phyloP scores from a whole-genome alignment of 371 early-diverging fungal species.

The Apophysomyces ossiformis region DNA sequence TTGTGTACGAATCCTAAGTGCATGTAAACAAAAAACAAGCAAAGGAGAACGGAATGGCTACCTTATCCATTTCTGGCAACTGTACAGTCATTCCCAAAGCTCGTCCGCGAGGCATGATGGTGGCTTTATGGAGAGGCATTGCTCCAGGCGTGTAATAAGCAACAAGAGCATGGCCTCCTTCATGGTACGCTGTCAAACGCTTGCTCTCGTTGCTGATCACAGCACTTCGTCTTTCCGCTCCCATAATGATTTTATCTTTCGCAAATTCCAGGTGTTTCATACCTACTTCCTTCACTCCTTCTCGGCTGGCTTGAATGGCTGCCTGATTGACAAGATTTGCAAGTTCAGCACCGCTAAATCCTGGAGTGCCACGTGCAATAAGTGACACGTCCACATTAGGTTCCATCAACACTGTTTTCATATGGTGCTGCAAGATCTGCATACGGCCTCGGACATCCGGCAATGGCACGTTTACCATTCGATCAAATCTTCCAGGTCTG shows the following conservation, averaged over 20 bases:
- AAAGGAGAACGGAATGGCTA: conserved; percentile 12
- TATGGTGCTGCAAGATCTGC: conserved; percentile 91
- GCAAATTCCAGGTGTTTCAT: conserved; percentile 92
- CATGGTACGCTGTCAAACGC: conserved; percentile 94
- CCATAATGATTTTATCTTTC: conserved; percentile 98
- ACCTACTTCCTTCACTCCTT: conserved; percentile 68
- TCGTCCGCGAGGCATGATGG: conserved; percentile 95
- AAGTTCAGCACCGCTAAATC: conserved; percentile 98
- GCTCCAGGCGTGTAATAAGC: conserved; percentile 96
- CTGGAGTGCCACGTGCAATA: conserved; percentile 96
- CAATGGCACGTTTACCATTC: conserved; percentile 92
- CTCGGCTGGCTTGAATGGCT: conserved; percentile 91
- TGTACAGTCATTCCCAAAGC: conserved; percentile 94
- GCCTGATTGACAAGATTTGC: conserved; percentile 96
- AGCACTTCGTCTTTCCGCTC: conserved; percentile 90
- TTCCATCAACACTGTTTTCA: conserved; percentile 71
- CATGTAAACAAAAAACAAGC: background rate
- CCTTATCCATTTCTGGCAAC: conserved; percentile 93
- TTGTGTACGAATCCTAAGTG: conserved; percentile 71
- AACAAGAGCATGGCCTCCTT: conserved; percentile 97
- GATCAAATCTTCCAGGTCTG: conserved; percentile 98
- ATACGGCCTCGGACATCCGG: conserved; percentile 97
- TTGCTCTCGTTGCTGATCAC: conserved; percentile 90
- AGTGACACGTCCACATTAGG: conserved; percentile 76
- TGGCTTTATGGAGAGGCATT: conserved; percentile 97